A percentile compares a stretch with the other conserved stretches of the same genome.
Conservation (phyloP, 2,329 filamentous ascomycete species). For the Fusarium sp. region DNA sequence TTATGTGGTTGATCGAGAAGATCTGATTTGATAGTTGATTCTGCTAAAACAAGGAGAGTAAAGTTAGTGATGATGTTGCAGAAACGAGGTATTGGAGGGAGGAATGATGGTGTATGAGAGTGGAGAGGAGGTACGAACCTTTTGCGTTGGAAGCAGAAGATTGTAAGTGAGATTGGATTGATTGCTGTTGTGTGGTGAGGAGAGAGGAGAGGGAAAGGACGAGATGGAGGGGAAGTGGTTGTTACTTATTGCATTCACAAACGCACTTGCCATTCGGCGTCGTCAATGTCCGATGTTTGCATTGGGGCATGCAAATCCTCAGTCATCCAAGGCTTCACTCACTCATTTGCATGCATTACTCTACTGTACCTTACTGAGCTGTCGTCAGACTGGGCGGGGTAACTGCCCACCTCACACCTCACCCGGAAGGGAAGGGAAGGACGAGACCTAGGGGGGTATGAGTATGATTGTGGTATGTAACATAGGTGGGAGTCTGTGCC, state of each 20-base stretch:
- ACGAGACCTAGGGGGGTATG: conserved; percentile 27
- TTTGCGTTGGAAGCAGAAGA: conserved; percentile 40
- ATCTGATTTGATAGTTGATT: conserved; percentile 27
- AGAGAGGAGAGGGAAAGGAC: conserved; percentile 35
- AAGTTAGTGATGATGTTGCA: conserved; percentile 17
- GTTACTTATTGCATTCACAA: conserved; percentile 47
- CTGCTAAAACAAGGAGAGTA: conserved; percentile 13
- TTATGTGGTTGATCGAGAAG: conserved; percentile 36
- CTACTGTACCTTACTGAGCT: conserved; percentile 43
- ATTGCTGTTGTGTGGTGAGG: conserved; percentile 40
- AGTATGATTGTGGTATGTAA: conserved; percentile 2
- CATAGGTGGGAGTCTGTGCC: conserved; percentile 12
- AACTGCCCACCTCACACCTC: conserved; percentile 39
- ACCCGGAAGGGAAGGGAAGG: conserved; percentile 22
- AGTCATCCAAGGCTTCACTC: conserved; percentile 27
- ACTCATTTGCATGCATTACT: not conserved
- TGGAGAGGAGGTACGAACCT: conserved; percentile 20
- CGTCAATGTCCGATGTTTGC: conserved; percentile 22
- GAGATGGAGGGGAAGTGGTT: conserved; percentile 45
- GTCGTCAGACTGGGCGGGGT: conserved; percentile 58
- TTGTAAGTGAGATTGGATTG: conserved; percentile 27
- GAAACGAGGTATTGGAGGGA: not conserved
- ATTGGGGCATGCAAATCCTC: conserved; percentile 19
- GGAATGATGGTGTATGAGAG: not conserved
- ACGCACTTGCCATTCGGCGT: conserved; percentile 30